phyloP scores from a whole-genome alignment of 441 rosid genomes.

The Adansonia gregorii region DNA sequence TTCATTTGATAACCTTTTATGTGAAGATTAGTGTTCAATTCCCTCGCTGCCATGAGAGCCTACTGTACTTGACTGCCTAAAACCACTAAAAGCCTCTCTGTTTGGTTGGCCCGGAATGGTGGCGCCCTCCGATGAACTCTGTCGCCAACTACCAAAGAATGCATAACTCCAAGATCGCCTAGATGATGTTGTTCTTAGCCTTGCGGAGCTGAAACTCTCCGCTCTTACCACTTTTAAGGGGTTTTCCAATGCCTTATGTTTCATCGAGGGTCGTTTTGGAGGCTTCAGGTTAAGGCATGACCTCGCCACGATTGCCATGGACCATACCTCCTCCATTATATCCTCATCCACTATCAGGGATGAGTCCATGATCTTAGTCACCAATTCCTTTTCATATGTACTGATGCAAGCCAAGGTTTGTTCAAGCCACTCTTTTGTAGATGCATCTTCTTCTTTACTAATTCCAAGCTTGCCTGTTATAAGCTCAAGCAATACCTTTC shows the following conservation, averaged over 20 bases:
- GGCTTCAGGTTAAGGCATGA: constrained; percentile 73
- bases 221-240: constrained; percentile 66
- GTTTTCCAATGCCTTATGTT: constrained; percentile 69
- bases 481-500: constrained; percentile 61
- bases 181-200: constrained; percentile 56
- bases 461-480: constrained; percentile 72
- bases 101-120: constrained; percentile 35
- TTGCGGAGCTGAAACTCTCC: constrained; percentile 49
- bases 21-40: constrained; percentile 43
- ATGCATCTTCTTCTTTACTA: constrained; percentile 46
- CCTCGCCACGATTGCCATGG: constrained; percentile 68
- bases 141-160: constrained; percentile 62
- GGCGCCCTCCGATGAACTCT: constrained; percentile 45
- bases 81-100: constrained; percentile 37
- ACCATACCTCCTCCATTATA: constrained; percentile 77
- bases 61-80: constrained; percentile 45
- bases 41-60: constrained; percentile 44
- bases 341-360: constrained; percentile 67
- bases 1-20: constrained; percentile 43
- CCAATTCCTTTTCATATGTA: constrained; percentile 55
- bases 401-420: constrained; percentile 50
- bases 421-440: constrained; percentile 47
- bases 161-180: constrained; percentile 55
- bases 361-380: constrained; percentile 60
- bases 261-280: constrained; percentile 58